Evolutionary conservation across 306 rosid genomes (phyloP).

Genomic region (Vigna trinervia): DNA sequence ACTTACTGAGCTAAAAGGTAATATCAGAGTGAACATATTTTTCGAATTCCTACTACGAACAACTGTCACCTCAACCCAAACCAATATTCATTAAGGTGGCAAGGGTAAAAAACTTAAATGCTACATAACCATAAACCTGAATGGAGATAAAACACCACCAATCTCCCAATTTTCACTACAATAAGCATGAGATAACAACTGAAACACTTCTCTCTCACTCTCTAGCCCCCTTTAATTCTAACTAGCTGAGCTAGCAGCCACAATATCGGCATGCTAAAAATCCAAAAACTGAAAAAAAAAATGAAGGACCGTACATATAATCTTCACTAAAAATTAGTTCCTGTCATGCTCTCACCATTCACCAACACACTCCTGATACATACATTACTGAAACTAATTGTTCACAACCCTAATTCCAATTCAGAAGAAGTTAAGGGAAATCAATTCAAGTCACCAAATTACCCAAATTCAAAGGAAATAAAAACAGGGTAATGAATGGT

Average conservation of each 20-base stretch:
- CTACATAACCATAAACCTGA: not conserved
- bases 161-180: not conserved
- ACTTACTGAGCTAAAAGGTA: not conserved
- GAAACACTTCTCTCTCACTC: not conserved
- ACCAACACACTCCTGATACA: not conserved
- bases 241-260: no score
- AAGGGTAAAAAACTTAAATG: not conserved
- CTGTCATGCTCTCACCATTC: no score
- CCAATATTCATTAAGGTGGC: not conserved
- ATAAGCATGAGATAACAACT: not conserved
- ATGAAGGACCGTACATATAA: no score
- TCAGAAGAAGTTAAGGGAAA: not conserved
- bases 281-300: no score
- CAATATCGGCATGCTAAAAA: no score
- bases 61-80: not conserved
- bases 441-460: not conserved
- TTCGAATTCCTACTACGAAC: not conserved
- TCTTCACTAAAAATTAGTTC: no score
- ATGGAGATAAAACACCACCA: not conserved
- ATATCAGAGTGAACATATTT: not conserved
- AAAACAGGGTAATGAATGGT: not conserved
- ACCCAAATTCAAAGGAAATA: not conserved
- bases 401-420: not conserved
- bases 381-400: not conserved
- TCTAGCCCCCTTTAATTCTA: not conserved